phyloP scores from a whole-genome alignment of 192 early-diverging fungal species.

The Funneliformis geosporum region DNA sequence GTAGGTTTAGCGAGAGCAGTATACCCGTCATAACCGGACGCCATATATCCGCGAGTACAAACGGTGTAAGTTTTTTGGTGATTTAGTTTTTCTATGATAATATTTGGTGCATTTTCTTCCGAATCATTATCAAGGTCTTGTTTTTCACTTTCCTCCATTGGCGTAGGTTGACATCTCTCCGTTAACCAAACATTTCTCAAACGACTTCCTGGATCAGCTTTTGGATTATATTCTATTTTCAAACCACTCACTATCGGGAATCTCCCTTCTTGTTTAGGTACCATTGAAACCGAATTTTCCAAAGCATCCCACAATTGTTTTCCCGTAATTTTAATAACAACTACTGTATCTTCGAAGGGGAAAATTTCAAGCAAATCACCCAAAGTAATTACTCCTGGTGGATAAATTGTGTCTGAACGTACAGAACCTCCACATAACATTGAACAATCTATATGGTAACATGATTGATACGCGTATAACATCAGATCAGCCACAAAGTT shows the following conservation, averaged over 20 bases:
- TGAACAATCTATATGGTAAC: slow-evolving; percentile 41
- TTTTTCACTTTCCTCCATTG: slow-evolving; percentile 34
- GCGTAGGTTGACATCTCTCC: background rate
- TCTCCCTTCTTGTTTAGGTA: slow-evolving; percentile 68
- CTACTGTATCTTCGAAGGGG: slow-evolving; percentile 68
- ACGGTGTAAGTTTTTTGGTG: slow-evolving; percentile 51
- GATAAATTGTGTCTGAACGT: slow-evolving; percentile 56
- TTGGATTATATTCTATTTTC: slow-evolving; percentile 59
- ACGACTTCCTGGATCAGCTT: slow-evolving; percentile 48
- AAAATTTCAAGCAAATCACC: slow-evolving; percentile 67
- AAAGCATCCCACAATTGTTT: slow-evolving; percentile 61
- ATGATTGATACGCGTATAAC: slow-evolving; percentile 52
- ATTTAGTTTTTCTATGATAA: slow-evolving; percentile 48
- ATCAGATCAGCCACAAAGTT: slow-evolving; percentile 65
- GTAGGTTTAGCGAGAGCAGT: slow-evolving; percentile 40
- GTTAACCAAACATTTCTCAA: slow-evolving; percentile 46
- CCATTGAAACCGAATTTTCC: slow-evolving; percentile 66
- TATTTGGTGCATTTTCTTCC: slow-evolving; percentile 33
- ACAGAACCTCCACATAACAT: slow-evolving; percentile 64
- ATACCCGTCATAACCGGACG: slow-evolving; percentile 64
- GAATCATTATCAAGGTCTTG: slow-evolving; percentile 36
- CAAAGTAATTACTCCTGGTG: slow-evolving; percentile 58
- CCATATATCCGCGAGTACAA: slow-evolving; percentile 65
- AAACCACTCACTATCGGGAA: slow-evolving; percentile 70
- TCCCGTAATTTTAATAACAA: slow-evolving; percentile 64